A percentile compares a stretch with the other conserved stretches of the same genome.
phyloP scores from a whole-genome alignment of 345 rosid species.

The Dipteronia sinensis region DNA sequence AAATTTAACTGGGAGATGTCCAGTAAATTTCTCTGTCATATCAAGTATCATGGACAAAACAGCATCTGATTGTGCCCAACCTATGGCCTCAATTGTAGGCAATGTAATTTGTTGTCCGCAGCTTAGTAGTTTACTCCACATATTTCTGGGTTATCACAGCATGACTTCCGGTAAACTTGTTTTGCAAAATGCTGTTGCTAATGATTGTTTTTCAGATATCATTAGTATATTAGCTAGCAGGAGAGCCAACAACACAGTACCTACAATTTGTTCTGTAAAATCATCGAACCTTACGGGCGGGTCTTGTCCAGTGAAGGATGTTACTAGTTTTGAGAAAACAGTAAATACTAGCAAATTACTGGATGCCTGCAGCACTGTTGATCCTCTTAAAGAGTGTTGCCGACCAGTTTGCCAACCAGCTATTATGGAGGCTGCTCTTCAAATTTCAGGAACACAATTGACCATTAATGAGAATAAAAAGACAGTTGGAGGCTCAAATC shows the following conservation, averaged over 20 bases:
- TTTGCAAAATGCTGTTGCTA: conserved; percentile 62
- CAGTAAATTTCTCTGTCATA: conserved; percentile 74
- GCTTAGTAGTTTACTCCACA: conserved; percentile 76
- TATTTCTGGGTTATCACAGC: conserved; percentile 70
- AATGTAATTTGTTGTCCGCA: conserved; percentile 97
- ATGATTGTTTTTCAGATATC: conserved; percentile 98
- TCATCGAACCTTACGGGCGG: conserved; percentile 89
- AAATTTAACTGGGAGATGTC: conserved; percentile 84
- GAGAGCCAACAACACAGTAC: conserved; percentile 78
- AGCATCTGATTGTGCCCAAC: conserved; percentile 80
- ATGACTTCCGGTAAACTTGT: conserved; percentile 71
- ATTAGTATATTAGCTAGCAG: conserved; percentile 73
- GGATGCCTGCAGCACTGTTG: conserved; percentile 78
- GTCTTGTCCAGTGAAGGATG: conserved; percentile 81
- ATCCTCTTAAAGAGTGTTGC: conserved; percentile 93
- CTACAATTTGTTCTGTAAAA: conserved; percentile 72
- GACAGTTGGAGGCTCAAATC: conserved; percentile 48
- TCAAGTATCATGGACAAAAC: conserved; percentile 66
- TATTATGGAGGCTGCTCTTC: conserved; percentile 79
- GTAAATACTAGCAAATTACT: conserved; percentile 80
- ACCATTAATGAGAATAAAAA: conserved; percentile 47
- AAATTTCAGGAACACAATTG: conserved; percentile 62
- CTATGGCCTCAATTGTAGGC: conserved; percentile 82
- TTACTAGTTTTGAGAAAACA: conserved; percentile 57
- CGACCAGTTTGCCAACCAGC: conserved; percentile 89